These are phyloP conservation scores for Umbelopsis sp. DNA, from an alignment of 371 early-diverging fungal species.

Conservation along the genomic window DNA sequence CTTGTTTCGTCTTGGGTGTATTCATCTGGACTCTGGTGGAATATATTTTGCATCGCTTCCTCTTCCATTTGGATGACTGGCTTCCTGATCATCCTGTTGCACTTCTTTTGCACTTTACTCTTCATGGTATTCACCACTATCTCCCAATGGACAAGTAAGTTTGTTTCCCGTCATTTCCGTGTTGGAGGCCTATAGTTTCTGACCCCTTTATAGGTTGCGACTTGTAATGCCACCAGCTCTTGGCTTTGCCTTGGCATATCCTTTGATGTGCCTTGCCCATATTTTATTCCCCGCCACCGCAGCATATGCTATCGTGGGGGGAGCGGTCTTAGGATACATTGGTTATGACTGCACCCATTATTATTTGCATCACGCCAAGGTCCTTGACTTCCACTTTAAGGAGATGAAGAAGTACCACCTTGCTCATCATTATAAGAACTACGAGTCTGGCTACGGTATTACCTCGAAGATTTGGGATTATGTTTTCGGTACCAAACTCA, in stretches of 20 bases:
- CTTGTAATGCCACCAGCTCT: conserved; percentile 94
- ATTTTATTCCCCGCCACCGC: conserved; percentile 54
- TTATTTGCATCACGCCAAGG: conserved; percentile 88
- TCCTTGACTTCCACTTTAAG: conserved; percentile 64
- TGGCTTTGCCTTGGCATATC: conserved; percentile 61
- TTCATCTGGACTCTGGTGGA: conserved; percentile 82
- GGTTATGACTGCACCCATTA: conserved; percentile 90
- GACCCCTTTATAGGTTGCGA: conserved; percentile 58
- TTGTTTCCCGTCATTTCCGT: neutral
- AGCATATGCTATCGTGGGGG: conserved; percentile 67
- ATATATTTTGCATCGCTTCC: conserved; percentile 89
- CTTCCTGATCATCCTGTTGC: conserved; percentile 83
- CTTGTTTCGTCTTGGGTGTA: conserved; percentile 67
- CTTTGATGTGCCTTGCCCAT: conserved; percentile 54
- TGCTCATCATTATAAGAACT: conserved; percentile 91
- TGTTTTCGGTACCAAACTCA: conserved; percentile 69
- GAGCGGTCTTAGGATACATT: conserved; percentile 82
- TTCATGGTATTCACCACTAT: conserved; percentile 96
- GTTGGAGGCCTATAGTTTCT: neutral
- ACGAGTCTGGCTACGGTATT: conserved; percentile 86
- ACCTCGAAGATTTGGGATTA: conserved; percentile 90
- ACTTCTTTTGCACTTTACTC: conserved; percentile 80
- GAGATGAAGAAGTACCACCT: conserved; percentile 92
- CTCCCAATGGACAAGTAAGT: conserved; percentile 91
- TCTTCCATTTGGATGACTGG: conserved; percentile 89